phyloP scores from a whole-genome alignment of 1,284 basidiomycete species.

The Ganoderma lingzhi region DNA sequence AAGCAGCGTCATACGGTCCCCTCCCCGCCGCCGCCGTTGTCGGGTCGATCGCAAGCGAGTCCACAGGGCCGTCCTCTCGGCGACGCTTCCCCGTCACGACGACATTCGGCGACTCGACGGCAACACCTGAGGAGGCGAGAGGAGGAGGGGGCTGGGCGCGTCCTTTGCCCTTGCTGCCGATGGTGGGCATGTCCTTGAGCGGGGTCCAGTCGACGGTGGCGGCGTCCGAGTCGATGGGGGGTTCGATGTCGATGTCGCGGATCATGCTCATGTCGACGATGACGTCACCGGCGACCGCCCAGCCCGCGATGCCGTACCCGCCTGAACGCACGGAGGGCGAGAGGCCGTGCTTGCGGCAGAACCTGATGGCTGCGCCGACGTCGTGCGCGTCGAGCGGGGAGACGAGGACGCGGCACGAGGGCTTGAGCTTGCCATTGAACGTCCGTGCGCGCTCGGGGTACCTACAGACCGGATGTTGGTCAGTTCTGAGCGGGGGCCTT shows the following conservation, averaged over 20 bases:
- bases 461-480: constrained; percentile 45
- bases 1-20: constrained; percentile 62
- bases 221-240: constrained; percentile 48
- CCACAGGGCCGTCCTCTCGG: constrained; percentile 56
- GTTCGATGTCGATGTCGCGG: constrained; percentile 70
- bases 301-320: constrained; percentile 89
- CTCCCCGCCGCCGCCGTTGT: constrained; percentile 14
- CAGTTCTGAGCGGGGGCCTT: neutral
- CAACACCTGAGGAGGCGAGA: too few species aligned
- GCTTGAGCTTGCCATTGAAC: constrained; percentile 82
- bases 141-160: constrained; percentile 29
- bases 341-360: constrained; percentile 72
- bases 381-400: constrained; percentile 79
- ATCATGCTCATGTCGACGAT: constrained; percentile 82
- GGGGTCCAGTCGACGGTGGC: constrained; percentile 58
- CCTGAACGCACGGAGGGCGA: constrained; percentile 89
- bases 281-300: constrained; percentile 86
- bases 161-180: constrained; percentile 63
- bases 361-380: constrained; percentile 73
- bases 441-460: constrained; percentile 70
- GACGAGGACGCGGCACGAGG: constrained; percentile 63
- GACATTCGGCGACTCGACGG: neutral
- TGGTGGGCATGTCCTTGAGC: constrained; percentile 58
- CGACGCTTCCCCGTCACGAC: constrained; percentile 52
- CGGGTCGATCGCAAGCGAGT: constrained; percentile 17